A percentile compares a stretch with the other conserved stretches of the same genome.
These are phyloP conservation scores for Eutrema heterophyllum DNA, from an alignment of 345 rosid genomes.

Conservation along the genomic window DNA sequence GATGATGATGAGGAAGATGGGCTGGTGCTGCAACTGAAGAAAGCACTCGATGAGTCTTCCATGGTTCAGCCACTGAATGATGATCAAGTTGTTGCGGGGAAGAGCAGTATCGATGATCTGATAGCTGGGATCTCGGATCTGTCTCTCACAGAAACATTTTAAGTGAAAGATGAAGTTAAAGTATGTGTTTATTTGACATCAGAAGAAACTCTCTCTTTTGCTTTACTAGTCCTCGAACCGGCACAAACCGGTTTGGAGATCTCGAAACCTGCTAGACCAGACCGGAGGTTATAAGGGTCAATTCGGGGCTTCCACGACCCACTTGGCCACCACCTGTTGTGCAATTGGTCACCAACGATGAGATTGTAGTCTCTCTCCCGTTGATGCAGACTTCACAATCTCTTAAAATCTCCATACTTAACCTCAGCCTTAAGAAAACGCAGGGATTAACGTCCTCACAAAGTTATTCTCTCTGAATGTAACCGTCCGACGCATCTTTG, in stretches of 20 bases:
- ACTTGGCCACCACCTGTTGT: constrained; percentile 20
- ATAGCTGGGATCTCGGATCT: constrained; percentile 51
- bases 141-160: constrained; percentile 33
- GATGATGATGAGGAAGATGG: constrained; percentile 56
- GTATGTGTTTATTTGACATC: not conserved
- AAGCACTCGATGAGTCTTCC: constrained; percentile 39
- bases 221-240: not conserved
- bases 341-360: constrained; percentile 4
- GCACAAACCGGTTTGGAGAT: not conserved
- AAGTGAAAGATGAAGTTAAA: constrained; percentile 3
- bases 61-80: constrained; percentile 7
- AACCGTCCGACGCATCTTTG: too few relatives aligned
- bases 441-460: constrained; percentile 12
- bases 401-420: constrained; percentile 8
- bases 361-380: constrained; percentile 18
- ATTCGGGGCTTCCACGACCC: not conserved
- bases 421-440: constrained; percentile 25
- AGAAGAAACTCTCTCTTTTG: not conserved
- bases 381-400: constrained; percentile 7
- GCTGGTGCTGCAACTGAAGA: constrained; percentile 42
- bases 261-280: not conserved
- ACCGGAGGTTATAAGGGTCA: not conserved
- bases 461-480: not conserved
- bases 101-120: constrained; percentile 39
- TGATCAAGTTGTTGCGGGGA: constrained; percentile 28